Evolutionary conservation across 164 flowering plant genomes (phyloP).

Genomic region (Liriodendron chinense): DNA sequence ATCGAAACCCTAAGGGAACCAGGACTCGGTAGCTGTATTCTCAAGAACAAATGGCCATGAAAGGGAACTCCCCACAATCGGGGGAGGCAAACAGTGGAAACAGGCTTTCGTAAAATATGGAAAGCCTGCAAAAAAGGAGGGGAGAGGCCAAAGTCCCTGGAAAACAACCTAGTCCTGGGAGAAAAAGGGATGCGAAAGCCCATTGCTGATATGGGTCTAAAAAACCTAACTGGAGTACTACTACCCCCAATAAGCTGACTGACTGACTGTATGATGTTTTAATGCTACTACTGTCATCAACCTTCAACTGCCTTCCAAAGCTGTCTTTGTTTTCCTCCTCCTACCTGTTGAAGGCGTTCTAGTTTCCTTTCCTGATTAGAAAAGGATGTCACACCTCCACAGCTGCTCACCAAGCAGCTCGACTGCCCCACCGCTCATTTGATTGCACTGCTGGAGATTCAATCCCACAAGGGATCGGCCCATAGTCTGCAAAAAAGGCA

Average conservation of each 20-base stretch:
- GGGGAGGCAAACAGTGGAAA: constrained; percentile 12
- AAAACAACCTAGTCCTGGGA: constrained; percentile 24
- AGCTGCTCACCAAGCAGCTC: constrained; percentile 48
- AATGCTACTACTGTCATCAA: not conserved
- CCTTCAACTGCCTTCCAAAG: constrained; percentile 1
- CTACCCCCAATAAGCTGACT: constrained; percentile 12
- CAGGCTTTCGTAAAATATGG: constrained; percentile 20
- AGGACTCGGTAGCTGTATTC: constrained; percentile 11
- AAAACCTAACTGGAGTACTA: constrained; percentile 36
- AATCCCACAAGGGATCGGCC: constrained; percentile 58
- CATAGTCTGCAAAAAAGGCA: constrained; percentile 42
- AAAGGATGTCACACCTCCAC: constrained; percentile 74
- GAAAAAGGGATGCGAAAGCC: constrained; percentile 15
- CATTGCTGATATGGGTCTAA: constrained; percentile 8
- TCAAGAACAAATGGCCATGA: constrained; percentile 4
- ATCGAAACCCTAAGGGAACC: constrained; percentile 10
- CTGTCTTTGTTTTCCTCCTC: not conserved
- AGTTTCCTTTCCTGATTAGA: constrained; percentile 17
- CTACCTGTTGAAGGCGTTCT: not conserved
- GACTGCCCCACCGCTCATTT: constrained; percentile 43
- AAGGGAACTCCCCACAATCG: constrained; percentile 19
- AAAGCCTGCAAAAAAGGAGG: constrained; percentile 46
- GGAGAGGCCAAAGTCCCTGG: constrained; percentile 31
- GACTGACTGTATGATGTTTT: not conserved
- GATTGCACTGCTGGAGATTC: constrained; percentile 65